Evolutionary conservation across 441 rosid genomes (phyloP), one percentile per base, ranked within the genome.

Genomic region (Codiaeum variegatum): DNA sequence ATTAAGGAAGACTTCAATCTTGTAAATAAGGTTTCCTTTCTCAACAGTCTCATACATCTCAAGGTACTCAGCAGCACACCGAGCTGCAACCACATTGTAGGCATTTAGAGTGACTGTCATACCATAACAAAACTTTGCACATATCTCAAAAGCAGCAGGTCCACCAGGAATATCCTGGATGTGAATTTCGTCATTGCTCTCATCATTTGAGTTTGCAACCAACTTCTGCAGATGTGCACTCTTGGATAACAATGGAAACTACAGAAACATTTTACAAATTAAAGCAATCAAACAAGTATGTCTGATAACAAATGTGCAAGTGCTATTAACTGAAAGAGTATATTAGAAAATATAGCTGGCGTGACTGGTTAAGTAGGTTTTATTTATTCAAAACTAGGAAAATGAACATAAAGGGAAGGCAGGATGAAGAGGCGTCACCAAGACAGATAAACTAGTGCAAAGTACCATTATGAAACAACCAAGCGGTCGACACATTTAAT

Each of bases 71-170:
- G 96, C 95, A 0, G 94, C 97, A 78, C 98, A 94, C 11, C 93
- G 84, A 74, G 96, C 91, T 21, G 91, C 92, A 12, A 89, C 89
- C 3, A 91, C 94, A 75, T 92, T 92, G 84, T 90, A 90, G 24
- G 97, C 91, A 34, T 90, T 92, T 63, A 92, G 90, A 5, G 94
- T 91, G 15, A 94, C 96, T 0, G 83, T 88, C 94, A 94, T 92
- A 31, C 96, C 97, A 71, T 94, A 94, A 83, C 99, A 92, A 79
- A 92, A 94, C 78, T 94, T 94, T 3, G 96, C 92, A 79, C 99
- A 94, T 60, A 87, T 90, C 83, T 94, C 99, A 75, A 92, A 92
- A 66, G 96, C 92, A 77, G 86, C 84, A 55, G 92, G 86, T 38
- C 99, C 97, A 67, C 99, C 98, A 5, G 99, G 98, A 62, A 94